Evolutionary conservation across 2,329 filamentous ascomycete species (phyloP).

Genomic region (Ceratocystis cubensis): DNA sequence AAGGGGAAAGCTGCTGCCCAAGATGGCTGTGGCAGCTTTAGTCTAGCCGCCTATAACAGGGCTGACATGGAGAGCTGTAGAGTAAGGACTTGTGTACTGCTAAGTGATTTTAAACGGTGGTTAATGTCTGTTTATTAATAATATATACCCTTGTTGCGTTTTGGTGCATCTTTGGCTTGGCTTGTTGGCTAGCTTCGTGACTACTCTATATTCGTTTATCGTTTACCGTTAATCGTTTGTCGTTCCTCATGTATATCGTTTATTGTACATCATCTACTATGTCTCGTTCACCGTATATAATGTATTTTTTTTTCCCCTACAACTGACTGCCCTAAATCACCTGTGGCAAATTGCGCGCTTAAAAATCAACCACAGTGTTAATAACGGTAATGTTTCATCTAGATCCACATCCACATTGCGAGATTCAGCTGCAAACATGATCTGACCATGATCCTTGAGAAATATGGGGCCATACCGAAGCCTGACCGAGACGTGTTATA

Average conservation of each 20-base stretch:
- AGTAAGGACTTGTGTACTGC: background rate
- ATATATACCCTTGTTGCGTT: background rate
- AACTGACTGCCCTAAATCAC: too few species aligned
- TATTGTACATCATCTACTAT: background rate
- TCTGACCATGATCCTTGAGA: background rate
- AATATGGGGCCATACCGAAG: background rate
- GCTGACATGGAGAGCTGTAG: background rate
- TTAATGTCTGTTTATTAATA: background rate
- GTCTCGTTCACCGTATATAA: background rate
- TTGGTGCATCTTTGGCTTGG: too few species aligned
- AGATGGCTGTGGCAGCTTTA: slow-evolving; percentile 21
- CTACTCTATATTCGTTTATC: too few species aligned
- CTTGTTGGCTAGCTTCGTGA: background rate
- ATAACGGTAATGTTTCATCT: background rate
- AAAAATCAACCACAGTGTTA: background rate
- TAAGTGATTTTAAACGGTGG: background rate
- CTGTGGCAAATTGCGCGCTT: background rate
- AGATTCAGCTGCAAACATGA: background rate
- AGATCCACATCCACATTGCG: background rate
- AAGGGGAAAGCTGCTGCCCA: slow-evolving; percentile 16
- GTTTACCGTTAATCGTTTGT: too few species aligned
- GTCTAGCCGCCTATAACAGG: slow-evolving; percentile 3
- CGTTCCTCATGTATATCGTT: background rate
- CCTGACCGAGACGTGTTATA: background rate
- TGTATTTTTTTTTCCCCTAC: too few species aligned